Base-by-base conservation (phyloP, 2,329 filamentous ascomycete species). In the Pyrenophora teres region DNA sequence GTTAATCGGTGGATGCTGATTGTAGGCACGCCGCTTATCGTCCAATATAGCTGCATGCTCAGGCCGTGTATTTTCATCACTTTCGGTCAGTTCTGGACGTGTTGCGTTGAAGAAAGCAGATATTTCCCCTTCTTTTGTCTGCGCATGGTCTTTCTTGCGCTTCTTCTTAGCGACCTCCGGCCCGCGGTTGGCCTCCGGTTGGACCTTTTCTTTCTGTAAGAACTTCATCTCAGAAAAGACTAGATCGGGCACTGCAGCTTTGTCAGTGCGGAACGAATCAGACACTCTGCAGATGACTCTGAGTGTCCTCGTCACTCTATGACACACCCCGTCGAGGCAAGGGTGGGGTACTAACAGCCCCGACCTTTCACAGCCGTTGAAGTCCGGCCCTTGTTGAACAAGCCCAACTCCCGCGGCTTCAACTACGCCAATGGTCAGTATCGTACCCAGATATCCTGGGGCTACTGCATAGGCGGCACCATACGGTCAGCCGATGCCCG, bases 201-300 rank as follows among this genome's bases (percentile, higher is more conserved):
- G 55, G 35, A 59, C 64, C 50, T 59, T 63, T 13, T 71, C 65
- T 49, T 73, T 73, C 47, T 75, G 74, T 36, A 81, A 60, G 53
- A 80, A 81, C 19, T 71, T 75, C 76, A 81, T 78, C 59, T 80
- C 77, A 23, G 78, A 78, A 64, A 81, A 81, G 23, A 77, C 76
- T 35, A 81, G 71, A 64, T 81, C 78, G 23, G 79, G 79, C 43
- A 81, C 79, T 81, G 59, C 50, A 53, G 36, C 37, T 40, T 40
- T 44, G 45, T 69, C 51, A 72, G 59, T 31, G 13, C 12, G 6
- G 27, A 6, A 15, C 4, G 25, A 13, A 15, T 27, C 15, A 2
- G 6, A 25, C 15, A 15, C 18, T 25, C 6, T 19, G 2, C 12
- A 39, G 15, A 18, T 46, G 21, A 23, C 18, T 13, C 3, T 32